Conservation (phyloP, 768 basidiomycete species). For the Harrya chromipes region DNA sequence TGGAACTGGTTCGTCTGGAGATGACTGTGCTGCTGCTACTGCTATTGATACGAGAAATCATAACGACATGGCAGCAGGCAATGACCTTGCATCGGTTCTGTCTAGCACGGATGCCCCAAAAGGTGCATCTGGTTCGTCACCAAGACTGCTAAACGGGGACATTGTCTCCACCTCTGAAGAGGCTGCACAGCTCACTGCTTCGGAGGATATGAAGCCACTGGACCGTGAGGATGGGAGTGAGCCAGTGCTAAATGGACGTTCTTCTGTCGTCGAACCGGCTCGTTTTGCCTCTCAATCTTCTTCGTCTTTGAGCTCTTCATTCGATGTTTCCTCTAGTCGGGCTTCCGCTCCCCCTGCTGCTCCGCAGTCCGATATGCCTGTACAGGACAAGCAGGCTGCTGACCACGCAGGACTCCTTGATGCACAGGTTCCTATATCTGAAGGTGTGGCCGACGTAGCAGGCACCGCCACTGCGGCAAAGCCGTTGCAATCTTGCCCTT, state of each 20-base stretch:
- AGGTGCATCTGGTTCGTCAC: conserved; percentile 11
- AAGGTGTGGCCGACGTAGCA: neutral
- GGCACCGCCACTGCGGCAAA: conserved; percentile 16
- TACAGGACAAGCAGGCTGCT: conserved; percentile 44
- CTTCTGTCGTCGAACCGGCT: conserved; percentile 30
- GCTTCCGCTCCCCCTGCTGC: conserved; percentile 30
- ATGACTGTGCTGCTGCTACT: conserved; percentile 13
- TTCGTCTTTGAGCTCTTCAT: conserved; percentile 32
- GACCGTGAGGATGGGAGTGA: conserved; percentile 18
- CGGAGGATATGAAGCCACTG: conserved; percentile 21
- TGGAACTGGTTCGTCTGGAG: conserved; percentile 33
- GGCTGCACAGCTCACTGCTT: conserved; percentile 13
- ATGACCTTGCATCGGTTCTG: conserved; percentile 27
- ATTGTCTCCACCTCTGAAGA: conserved; percentile 20
- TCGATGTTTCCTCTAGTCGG: conserved; percentile 48
- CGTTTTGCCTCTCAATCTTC: conserved; percentile 31
- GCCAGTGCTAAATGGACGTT: conserved; percentile 13
- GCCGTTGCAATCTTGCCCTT: conserved; percentile 42
- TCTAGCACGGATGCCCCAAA: conserved; percentile 18
- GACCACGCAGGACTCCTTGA: conserved; percentile 45
- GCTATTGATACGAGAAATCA: conserved; percentile 14
- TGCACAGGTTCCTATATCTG: conserved; percentile 36
- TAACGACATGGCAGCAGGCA: conserved; percentile 16
- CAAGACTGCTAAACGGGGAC: conserved; percentile 22
- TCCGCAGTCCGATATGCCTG: conserved; percentile 37